Evolutionary conservation across 495 filamentous ascomycete species (phyloP).

Genomic region (Aspergillus wentii): DNA sequence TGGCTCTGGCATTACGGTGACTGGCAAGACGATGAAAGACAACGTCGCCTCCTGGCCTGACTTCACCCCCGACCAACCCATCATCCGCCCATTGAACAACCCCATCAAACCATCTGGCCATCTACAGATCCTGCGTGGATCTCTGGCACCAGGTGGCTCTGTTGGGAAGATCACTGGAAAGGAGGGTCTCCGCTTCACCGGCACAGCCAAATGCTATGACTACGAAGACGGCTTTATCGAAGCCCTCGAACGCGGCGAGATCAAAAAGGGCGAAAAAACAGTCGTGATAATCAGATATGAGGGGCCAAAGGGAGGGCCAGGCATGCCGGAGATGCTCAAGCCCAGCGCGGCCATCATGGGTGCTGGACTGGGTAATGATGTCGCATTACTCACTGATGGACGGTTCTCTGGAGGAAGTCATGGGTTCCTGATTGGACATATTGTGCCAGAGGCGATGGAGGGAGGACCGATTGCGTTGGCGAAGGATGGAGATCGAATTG

Average conservation of each 20-base stretch:
- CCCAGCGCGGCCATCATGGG: conserved; percentile 82
- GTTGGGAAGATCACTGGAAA: conserved; percentile 94
- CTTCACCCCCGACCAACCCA: conserved; percentile 69
- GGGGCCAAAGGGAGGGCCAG: conserved; percentile 78
- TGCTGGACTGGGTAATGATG: conserved; percentile 64
- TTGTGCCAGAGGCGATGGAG: conserved; percentile 47
- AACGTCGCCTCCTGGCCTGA: conserved; percentile 65
- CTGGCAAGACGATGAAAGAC: conserved; percentile 75
- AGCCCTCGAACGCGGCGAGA: conserved; percentile 62
- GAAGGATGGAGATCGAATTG: conserved; percentile 44
- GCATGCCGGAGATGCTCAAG: conserved; percentile 87
- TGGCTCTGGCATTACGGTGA: conserved; percentile 75
- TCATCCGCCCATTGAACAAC: conserved; percentile 76
- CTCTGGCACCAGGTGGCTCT: conserved; percentile 72
- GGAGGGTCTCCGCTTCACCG: conserved; percentile 72
- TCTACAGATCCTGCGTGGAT: conserved; percentile 83
- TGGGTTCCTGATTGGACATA: conserved; percentile 46
- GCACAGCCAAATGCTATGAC: conserved; percentile 74
- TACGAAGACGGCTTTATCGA: conserved; percentile 65
- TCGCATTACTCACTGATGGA: conserved; percentile 42
- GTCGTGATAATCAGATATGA: conserved; percentile 90
- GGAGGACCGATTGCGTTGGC: conserved; percentile 48
- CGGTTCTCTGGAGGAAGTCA: conserved; percentile 37
- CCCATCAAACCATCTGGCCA: conserved; percentile 86
- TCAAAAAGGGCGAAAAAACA: conserved; percentile 87